Base-by-base conservation (phyloP, 345 rosid genomes). In the Eutrema heterophyllum region DNA sequence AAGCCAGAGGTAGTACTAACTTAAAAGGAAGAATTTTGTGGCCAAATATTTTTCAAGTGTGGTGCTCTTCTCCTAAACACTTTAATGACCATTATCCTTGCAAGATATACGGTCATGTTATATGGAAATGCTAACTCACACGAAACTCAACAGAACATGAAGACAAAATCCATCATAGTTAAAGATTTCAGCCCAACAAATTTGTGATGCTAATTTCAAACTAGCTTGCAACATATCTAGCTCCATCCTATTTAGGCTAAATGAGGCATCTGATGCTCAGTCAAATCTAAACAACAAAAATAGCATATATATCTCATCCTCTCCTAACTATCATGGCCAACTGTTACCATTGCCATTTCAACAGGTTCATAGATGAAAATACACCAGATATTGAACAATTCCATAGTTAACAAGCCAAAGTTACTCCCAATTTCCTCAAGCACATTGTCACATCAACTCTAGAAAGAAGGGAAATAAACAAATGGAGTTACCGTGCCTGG, bases 401-500 rank as follows among this genome's bases (percentile, higher is more conserved):
- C 10, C 13, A 14, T 67, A 58, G 38, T 18, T 32, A 27, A 18
- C 1, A 68, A 52, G 38, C 67, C 68, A 58, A 44, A 12, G 10
- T 27, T 27, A 58, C 43, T 16, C 55, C 64, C 8, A 1, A 41
- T 7, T 52, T 75, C 50, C 41, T 33, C 14, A 45, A 53, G 50
- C 26, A 72, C 39, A 62, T 6, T 13, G 13, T 53, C 9, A 63
- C 6, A 63, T 24, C 0, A 45, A 38, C 66, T 45, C 5, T 53
- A 70, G 53, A 70, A 56, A 70, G 5, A 70, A 67, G 48, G 77
- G 68, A 27, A 69, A 49, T 56, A 73, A 73, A 13, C 16, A 59
- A 67, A 63, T 55, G 68, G 39, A 38, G 79, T 78, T 90, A 96
- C 99, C 90, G 98, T 89, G 85, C 98, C 98, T 3, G 99, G 99